These are phyloP conservation scores for Obelidium mucronatum DNA, from an alignment of 192 early-diverging fungal genomes.

Conservation along the genomic window DNA sequence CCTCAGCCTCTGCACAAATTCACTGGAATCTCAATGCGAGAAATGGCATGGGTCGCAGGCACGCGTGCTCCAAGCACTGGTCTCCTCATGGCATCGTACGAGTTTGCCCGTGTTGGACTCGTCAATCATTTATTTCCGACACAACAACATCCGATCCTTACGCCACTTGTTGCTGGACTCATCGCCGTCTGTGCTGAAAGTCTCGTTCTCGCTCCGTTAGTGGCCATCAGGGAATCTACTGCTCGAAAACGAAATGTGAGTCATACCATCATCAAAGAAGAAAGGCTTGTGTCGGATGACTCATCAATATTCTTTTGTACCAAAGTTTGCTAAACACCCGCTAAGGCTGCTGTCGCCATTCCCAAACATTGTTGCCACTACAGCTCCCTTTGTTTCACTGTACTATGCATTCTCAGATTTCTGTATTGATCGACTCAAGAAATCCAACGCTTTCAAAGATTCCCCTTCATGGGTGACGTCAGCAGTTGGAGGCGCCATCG, in stretches of 20 bases:
- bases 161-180: neutral
- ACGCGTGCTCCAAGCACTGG: slow-evolving; percentile 16
- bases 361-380: slow-evolving; percentile 4
- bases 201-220: neutral
- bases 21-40: neutral
- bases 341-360: neutral
- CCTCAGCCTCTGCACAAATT: neutral
- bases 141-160: neutral
- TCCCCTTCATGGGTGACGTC: neutral
- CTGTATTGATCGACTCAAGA: slow-evolving; percentile 7
- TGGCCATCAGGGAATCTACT: neutral
- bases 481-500: slow-evolving; percentile 1
- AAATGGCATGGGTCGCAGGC: neutral
- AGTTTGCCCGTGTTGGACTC: neutral
- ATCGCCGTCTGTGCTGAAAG: neutral
- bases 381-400: slow-evolving; percentile 12
- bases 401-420: slow-evolving; percentile 13
- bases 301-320: no score
- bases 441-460: neutral
- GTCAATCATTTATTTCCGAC: neutral
- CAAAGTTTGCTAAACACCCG: neutral
- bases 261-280: no score
- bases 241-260: no score
- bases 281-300: no score
- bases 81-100: slow-evolving; percentile 23